Base-by-base conservation (phyloP, 75 land plant species). In the Azolla pinnata region DNA sequence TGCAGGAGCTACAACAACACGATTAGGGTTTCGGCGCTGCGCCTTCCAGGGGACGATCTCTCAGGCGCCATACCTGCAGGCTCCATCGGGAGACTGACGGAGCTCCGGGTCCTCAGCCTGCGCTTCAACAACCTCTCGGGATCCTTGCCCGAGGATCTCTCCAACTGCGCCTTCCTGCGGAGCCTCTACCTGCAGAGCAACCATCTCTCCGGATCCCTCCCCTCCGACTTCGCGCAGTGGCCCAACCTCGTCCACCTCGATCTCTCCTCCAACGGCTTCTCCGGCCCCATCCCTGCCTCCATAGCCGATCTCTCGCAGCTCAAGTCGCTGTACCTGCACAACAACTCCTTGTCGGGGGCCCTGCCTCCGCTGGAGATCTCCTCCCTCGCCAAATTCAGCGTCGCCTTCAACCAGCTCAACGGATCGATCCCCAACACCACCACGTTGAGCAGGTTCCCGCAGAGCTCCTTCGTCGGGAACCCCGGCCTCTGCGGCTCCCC, bases 21-120 rank as follows among this genome's bases (percentile, higher is more conserved):
- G n/a, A n/a, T n/a, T n/a, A 63, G 69, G 32, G 86, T 92, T 20
- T 4, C 56, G 40, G 38, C 61, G 10, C 46, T 92, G 5, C 73
- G 86, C 0, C 75, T 92, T n/a, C 97, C 95, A 0, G 89, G 75
- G 0, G 49, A 72, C 42, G 89, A 86, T 0, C 74, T 92, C 23
- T 3, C 31, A 48, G 97, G 97, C 17, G 54, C 62, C 0, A 77
- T 92, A 21, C 97, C 93, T 40, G 40, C 54, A 2, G 78, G 71
- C 49, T 85, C 86, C 0, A 57, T 92, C 3, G 83, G 84, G 7
- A 55, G 34, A 44, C 64, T 92, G 24, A 74, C 79, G 34, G 77
- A 71, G 16, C 76, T 92, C 18, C 59, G 44, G 50, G 76, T 67
- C 8, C 64, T 92, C 24, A 87, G 89, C 68, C 74, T 91, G 8